Conservation (phyloP, 2,329 filamentous ascomycete genomes). For the Trichophyton rubrum region DNA sequence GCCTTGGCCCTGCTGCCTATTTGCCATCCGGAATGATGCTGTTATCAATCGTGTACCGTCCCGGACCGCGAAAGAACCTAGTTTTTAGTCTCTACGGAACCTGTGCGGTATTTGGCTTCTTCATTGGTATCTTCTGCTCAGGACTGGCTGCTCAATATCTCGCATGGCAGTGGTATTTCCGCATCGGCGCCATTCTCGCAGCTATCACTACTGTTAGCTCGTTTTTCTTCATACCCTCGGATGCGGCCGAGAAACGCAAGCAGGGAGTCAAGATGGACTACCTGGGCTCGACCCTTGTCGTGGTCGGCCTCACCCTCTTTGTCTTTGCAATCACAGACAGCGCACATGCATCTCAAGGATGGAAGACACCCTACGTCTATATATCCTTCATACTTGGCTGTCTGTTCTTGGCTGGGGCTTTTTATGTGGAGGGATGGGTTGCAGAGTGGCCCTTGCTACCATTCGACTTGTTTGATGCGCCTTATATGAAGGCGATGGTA, state of each 20-base stretch:
- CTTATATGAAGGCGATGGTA: conserved; percentile 54
- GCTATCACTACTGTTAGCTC: conserved; percentile 36
- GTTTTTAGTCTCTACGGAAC: conserved; percentile 49
- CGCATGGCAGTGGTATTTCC: conserved; percentile 57
- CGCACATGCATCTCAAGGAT: conserved; percentile 54
- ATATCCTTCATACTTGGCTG: conserved; percentile 52
- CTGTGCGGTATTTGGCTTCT: conserved; percentile 38
- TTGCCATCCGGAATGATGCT: conserved; percentile 57
- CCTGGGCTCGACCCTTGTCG: conserved; percentile 48
- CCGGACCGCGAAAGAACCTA: conserved; percentile 56
- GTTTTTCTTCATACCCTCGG: conserved; percentile 40
- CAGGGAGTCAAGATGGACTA: conserved; percentile 54
- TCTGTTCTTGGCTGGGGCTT: conserved; percentile 45
- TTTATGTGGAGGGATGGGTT: conserved; percentile 63
- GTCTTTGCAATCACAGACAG: conserved; percentile 66
- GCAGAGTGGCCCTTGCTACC: conserved; percentile 57
- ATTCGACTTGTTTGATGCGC: conserved; percentile 54
- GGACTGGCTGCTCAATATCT: conserved; percentile 45
- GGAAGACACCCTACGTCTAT: conserved; percentile 62
- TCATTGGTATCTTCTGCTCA: conserved; percentile 51
- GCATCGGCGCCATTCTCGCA: conserved; percentile 46
- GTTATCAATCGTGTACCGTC: conserved; percentile 51
- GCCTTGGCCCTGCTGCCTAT: conserved; percentile 60
- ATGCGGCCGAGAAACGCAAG: conserved; percentile 25
- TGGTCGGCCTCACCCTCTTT: conserved; percentile 54